phyloP scores from a whole-genome alignment of 352 stramenopile genomes.

The Pythium diclinum region DNA sequence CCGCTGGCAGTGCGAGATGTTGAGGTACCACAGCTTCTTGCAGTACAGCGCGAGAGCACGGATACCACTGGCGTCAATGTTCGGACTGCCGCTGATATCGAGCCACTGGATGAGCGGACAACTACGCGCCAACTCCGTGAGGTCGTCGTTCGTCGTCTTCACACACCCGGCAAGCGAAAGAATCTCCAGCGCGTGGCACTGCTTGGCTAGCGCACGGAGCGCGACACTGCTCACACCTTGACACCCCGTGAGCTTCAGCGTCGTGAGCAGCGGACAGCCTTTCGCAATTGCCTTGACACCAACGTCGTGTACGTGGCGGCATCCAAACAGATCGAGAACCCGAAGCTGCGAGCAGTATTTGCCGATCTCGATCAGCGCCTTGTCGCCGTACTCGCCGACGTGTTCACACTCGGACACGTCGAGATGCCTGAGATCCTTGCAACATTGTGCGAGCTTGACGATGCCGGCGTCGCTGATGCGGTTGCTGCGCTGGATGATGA shows the following conservation, averaged over 20 bases:
- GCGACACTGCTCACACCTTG: conserved; percentile 71
- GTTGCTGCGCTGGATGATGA: conserved; percentile 80
- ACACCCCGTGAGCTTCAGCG: conserved; percentile 86
- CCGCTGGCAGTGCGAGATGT: conserved; percentile 69
- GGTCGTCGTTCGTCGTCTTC: conserved; percentile 75
- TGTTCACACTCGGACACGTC: conserved; percentile 85
- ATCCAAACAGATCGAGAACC: conserved; percentile 85
- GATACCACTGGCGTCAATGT: conserved; percentile 57
- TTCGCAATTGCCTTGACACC: conserved; percentile 78
- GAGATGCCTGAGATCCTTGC: conserved; percentile 69
- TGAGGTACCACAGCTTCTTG: conserved; percentile 57
- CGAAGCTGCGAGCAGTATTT: conserved; percentile 70
- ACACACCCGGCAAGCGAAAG: conserved; percentile 85
- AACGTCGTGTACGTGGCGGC: conserved; percentile 81
- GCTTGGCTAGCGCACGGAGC: conserved; percentile 66
- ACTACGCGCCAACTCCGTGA: conserved; percentile 46
- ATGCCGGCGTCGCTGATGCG: conserved; percentile 81
- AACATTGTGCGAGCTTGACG: conserved; percentile 87
- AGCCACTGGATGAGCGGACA: conserved; percentile 67
- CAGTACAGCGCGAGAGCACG: conserved; percentile 58
- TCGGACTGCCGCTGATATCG: conserved; percentile 80
- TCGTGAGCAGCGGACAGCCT: conserved; percentile 83
- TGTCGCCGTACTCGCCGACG: conserved; percentile 91
- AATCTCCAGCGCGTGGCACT: conserved; percentile 62
- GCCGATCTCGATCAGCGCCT: conserved; percentile 88